A percentile compares a stretch with the other conserved stretches of the same genome.
Evolutionary conservation across 768 basidiomycete species (phyloP).

Genomic region (Pleurotus platypus): DNA sequence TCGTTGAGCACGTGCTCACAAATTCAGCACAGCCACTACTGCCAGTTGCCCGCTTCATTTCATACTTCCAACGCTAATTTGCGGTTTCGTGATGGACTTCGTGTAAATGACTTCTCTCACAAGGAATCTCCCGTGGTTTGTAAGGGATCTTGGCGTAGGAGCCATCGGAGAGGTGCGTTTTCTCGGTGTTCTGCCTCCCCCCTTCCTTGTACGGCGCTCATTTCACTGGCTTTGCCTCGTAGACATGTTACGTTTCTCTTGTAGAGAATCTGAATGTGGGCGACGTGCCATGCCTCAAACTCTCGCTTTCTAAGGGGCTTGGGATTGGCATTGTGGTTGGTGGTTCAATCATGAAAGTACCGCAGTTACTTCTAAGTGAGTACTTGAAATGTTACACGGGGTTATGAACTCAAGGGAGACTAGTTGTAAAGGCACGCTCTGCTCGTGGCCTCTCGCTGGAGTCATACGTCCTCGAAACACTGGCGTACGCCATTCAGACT

Average conservation of each 20-base stretch:
- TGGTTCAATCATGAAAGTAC: constrained; percentile 94
- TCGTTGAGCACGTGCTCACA: too few relatives aligned
- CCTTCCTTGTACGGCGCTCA: not conserved
- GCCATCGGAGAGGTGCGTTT: constrained; percentile 75
- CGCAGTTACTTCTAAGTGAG: constrained; percentile 85
- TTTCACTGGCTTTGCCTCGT: constrained; percentile 2
- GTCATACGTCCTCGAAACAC: constrained; percentile 87
- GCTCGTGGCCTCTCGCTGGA: constrained; percentile 86
- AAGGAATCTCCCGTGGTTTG: constrained; percentile 76
- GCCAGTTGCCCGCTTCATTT: too few relatives aligned
- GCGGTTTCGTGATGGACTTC: too few relatives aligned
- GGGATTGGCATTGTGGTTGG: constrained; percentile 91
- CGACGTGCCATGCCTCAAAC: constrained; percentile 84
- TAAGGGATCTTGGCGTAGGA: constrained; percentile 76
- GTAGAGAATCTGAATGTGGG: constrained; percentile 79
- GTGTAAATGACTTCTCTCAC: constrained; percentile 70
- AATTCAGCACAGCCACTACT: too few relatives aligned
- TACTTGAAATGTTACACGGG: constrained; percentile 7
- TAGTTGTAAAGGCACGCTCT: constrained; percentile 70
- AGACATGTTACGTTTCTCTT: constrained; percentile 91
- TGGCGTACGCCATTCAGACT: constrained; percentile 85
- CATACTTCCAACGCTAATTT: too few relatives aligned
- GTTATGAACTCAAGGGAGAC: not conserved
- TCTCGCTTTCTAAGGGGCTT: constrained; percentile 87
- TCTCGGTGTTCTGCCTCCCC: not conserved